Percentiles rank a stretch among this genome's conserved stretches.
phyloP scores from a whole-genome alignment of 257 asterid genomes.

The Ehretia macrophylla region DNA sequence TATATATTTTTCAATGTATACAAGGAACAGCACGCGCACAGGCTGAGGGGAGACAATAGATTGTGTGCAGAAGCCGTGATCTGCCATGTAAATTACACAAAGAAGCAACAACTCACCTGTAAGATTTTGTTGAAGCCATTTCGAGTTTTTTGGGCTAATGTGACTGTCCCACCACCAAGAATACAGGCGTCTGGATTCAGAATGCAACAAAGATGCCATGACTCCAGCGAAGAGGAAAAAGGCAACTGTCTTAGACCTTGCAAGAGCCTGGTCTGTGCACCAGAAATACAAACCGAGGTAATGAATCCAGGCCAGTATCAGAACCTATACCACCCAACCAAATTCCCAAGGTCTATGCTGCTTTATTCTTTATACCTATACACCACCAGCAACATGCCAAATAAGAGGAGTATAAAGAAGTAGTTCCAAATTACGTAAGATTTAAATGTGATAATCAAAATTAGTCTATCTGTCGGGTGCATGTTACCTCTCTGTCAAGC shows the following conservation, averaged over 20 bases:
- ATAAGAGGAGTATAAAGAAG: constrained; percentile 1
- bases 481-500: not conserved
- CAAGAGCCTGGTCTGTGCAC: constrained; percentile 23
- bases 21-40: no score
- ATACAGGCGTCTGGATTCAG: constrained; percentile 67
- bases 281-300: constrained; percentile 23
- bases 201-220: constrained; percentile 56
- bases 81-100: not conserved
- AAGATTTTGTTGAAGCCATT: constrained; percentile 97
- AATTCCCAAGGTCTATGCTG: not conserved
- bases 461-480: no score
- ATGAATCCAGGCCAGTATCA: constrained; percentile 29
- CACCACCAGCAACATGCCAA: constrained; percentile 6
- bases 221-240: constrained; percentile 43
- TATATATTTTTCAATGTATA: no score
- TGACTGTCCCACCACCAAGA: constrained; percentile 99
- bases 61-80: no score
- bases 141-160: constrained; percentile 85
- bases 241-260: constrained; percentile 27
- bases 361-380: not conserved
- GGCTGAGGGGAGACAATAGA: no score
- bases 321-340: constrained; percentile 1
- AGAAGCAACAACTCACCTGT: constrained; percentile 40
- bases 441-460: no score
- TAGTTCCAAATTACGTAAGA: not conserved